phyloP scores from a whole-genome alignment of 305 asterid species.

The Plantago coronopus region DNA sequence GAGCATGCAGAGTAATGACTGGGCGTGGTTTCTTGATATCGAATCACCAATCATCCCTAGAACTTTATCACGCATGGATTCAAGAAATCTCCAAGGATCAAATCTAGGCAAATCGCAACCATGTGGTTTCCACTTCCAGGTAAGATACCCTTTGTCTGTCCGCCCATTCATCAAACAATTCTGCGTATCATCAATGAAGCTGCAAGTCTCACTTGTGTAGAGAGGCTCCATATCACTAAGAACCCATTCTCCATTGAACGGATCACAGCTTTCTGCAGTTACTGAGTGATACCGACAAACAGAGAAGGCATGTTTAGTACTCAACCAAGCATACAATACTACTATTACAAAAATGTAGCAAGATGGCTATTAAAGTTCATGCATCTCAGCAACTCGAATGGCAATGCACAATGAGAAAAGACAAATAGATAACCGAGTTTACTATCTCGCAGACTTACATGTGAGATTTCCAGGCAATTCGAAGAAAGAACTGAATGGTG shows the following conservation, averaged over 20 bases:
- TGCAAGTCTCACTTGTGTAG: conserved; percentile 51
- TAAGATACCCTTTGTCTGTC: conserved; percentile 52
- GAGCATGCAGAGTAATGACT: conserved; percentile 46
- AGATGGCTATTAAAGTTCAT: no score
- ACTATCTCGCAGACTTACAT: no score
- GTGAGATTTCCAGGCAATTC: conserved; percentile 23
- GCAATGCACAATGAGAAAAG: no score
- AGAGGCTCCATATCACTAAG: neutral
- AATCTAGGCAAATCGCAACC: conserved; percentile 41
- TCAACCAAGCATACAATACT: conserved; percentile 13
- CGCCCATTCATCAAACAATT: conserved; percentile 73
- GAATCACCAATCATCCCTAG: conserved; percentile 58
- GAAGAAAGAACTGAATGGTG: conserved; percentile 24
- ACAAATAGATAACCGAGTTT: no score
- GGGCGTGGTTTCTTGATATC: conserved; percentile 46
- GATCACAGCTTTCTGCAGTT: conserved; percentile 1
- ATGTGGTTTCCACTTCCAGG: conserved; percentile 55
- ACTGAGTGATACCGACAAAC: conserved; percentile 21
- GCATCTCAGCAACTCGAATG: no score
- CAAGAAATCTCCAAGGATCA: conserved; percentile 36
- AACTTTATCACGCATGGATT: conserved; percentile 38
- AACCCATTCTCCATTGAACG: neutral
- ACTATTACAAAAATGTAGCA: no score
- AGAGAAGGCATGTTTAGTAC: conserved; percentile 15
- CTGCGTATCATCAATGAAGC: conserved; percentile 52